Evolutionary conservation across 1,139 yeast species (phyloP).

Genomic region (Casaregolazyma suthepensis): DNA sequence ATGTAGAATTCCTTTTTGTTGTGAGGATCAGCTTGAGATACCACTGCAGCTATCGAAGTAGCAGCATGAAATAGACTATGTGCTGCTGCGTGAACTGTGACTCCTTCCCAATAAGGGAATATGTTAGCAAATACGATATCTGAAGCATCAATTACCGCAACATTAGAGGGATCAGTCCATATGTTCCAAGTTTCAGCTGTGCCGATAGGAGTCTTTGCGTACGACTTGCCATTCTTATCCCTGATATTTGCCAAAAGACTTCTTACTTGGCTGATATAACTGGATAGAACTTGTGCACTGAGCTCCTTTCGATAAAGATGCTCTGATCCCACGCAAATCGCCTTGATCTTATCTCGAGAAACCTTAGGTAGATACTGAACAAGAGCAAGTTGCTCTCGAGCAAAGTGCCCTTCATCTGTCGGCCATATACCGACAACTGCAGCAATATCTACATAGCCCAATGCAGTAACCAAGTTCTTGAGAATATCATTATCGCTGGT

Average conservation of each 20-base stretch:
- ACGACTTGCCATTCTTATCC: constrained; percentile 78
- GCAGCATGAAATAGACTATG: constrained; percentile 91
- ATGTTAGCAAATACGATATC: constrained; percentile 90
- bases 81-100: constrained; percentile 69
- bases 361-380: constrained; percentile 61
- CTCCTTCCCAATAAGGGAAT: constrained; percentile 98
- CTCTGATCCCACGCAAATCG: constrained; percentile 84
- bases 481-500: constrained; percentile 85
- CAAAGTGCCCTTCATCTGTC: constrained; percentile 66
- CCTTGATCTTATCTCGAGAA: constrained; percentile 61
- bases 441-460: constrained; percentile 60
- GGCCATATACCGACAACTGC: constrained; percentile 88
- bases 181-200: constrained; percentile 95
- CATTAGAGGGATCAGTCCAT: constrained; percentile 68
- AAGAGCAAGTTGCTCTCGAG: constrained; percentile 65
- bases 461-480: constrained; percentile 78
- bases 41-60: constrained; percentile 87
- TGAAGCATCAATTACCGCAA: constrained; percentile 67
- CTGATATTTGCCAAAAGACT: constrained; percentile 49
- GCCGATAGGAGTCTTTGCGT: constrained; percentile 70
- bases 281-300: constrained; percentile 61
- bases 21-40: constrained; percentile 79
- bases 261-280: constrained; percentile 47
- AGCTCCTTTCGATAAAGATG: constrained; percentile 82
- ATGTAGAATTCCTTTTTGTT: constrained; percentile 87